Percentiles rank a stretch among this genome's conserved stretches.
These are phyloP conservation scores for Orbilia blumenaviensis DNA, from an alignment of 2,329 filamentous ascomycete genomes.

Conservation along the genomic window DNA sequence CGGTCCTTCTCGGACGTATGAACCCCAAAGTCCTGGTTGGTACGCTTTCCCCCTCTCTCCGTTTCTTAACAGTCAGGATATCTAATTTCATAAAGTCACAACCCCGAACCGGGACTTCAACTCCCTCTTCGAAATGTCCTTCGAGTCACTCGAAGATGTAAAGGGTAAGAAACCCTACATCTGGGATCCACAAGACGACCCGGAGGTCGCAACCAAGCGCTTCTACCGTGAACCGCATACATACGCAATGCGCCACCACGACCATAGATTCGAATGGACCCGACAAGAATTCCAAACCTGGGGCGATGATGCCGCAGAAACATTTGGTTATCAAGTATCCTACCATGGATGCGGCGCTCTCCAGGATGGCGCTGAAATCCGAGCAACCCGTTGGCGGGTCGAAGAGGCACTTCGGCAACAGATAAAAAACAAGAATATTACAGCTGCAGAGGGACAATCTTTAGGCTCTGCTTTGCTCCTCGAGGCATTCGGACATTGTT, in stretches of 20 bases:
- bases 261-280: slow-evolving; percentile 58
- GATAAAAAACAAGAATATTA: slow-evolving; percentile 25
- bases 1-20: slow-evolving; percentile 55
- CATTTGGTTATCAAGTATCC: slow-evolving; percentile 55
- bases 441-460: background rate
- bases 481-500: slow-evolving; percentile 55
- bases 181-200: slow-evolving; percentile 46
- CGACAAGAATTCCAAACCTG: slow-evolving; percentile 56
- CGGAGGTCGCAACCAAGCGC: slow-evolving; percentile 21
- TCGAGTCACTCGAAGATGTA: slow-evolving; percentile 36
- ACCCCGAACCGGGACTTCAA: slow-evolving; percentile 58
- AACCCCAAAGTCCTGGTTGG: slow-evolving; percentile 53
- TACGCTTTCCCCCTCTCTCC: background rate
- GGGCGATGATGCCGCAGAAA: slow-evolving; percentile 53
- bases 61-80: background rate
- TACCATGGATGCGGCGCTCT: slow-evolving; percentile 57
- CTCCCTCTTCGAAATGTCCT: slow-evolving; percentile 56
- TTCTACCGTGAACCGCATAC: slow-evolving; percentile 46
- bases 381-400: slow-evolving; percentile 47
- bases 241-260: slow-evolving; percentile 57
- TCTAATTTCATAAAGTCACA: slow-evolving; percentile 50
- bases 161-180: slow-evolving; percentile 34
- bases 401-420: slow-evolving; percentile 39
- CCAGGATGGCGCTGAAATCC: slow-evolving; percentile 53
- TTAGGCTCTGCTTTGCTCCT: slow-evolving; percentile 19